phyloP scores from a whole-genome alignment of 2,329 filamentous ascomycete species.

The Aspergillus amoenus region DNA sequence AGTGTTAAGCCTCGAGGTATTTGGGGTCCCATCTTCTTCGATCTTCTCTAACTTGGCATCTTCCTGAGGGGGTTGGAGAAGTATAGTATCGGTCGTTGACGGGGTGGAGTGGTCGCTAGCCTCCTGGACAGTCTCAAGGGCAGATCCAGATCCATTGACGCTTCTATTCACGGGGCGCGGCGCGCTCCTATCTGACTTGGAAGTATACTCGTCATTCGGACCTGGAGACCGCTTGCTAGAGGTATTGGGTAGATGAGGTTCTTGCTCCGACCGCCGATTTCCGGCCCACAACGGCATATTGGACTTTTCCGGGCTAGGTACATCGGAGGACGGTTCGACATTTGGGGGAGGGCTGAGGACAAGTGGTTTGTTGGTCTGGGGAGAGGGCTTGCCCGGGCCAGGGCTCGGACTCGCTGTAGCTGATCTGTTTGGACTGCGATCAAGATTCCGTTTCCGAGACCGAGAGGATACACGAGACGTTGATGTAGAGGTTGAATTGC shows the following conservation, averaged over 20 bases:
- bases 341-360: conserved; percentile 56
- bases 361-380: conserved; percentile 64
- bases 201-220: conserved; percentile 25
- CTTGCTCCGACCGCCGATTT: conserved; percentile 30
- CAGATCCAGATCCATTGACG: conserved; percentile 59
- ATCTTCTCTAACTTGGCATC: conserved; percentile 36
- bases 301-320: conserved; percentile 65
- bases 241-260: conserved; percentile 35
- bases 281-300: conserved; percentile 39
- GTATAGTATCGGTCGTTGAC: conserved; percentile 42
- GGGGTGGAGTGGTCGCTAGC: conserved; percentile 75
- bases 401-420: conserved; percentile 44
- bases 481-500: conserved; percentile 32
- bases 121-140: conserved; percentile 88
- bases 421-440: conserved; percentile 61
- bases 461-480: conserved; percentile 44
- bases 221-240: conserved; percentile 35
- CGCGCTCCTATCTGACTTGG: conserved; percentile 38
- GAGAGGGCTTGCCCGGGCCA: conserved; percentile 47
- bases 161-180: conserved; percentile 58
- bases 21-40: conserved; percentile 41
- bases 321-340: conserved; percentile 62
- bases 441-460: conserved; percentile 67
- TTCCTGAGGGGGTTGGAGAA: conserved; percentile 41
- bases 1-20: conserved; percentile 43